phyloP scores from a whole-genome alignment of 2,329 filamentous ascomycete genomes.

The Epicoccum nigrum region DNA sequence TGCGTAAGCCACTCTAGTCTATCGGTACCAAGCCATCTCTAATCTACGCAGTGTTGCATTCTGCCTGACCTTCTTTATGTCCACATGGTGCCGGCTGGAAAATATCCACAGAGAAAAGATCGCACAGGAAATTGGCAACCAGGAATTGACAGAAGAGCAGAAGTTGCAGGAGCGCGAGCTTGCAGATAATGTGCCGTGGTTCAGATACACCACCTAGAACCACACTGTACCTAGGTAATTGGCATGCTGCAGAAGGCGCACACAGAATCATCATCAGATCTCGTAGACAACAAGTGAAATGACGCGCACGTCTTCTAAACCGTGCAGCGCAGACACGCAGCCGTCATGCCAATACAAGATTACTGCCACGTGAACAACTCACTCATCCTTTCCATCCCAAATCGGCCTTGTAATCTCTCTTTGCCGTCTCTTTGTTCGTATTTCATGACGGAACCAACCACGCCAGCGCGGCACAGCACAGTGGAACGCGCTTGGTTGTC shows the following conservation, averaged over 20 bases:
- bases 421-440: neutral
- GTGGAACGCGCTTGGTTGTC: too few species aligned
- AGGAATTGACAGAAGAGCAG: constrained; percentile 61
- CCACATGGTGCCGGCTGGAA: constrained; percentile 62
- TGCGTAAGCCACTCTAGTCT: constrained; percentile 37
- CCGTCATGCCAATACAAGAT: too few species aligned
- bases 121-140: constrained; percentile 50
- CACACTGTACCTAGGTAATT: too few species aligned
- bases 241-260: too few species aligned
- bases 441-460: too few species aligned
- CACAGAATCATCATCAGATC: too few species aligned
- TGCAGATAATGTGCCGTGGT: constrained; percentile 61
- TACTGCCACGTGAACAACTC: too few species aligned
- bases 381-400: neutral
- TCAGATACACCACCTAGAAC: constrained; percentile 42
- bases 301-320: too few species aligned
- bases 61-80: constrained; percentile 61
- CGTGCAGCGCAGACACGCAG: too few species aligned
- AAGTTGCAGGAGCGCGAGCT: constrained; percentile 59
- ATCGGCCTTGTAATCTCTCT: constrained; percentile 8
- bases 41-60: constrained; percentile 52
- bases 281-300: too few species aligned
- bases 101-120: constrained; percentile 60
- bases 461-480: too few species aligned
- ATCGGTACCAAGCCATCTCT: neutral